Evolutionary conservation across 148 eudicot genomes (phyloP).

Genomic region (Rhododendron griersonianum): DNA sequence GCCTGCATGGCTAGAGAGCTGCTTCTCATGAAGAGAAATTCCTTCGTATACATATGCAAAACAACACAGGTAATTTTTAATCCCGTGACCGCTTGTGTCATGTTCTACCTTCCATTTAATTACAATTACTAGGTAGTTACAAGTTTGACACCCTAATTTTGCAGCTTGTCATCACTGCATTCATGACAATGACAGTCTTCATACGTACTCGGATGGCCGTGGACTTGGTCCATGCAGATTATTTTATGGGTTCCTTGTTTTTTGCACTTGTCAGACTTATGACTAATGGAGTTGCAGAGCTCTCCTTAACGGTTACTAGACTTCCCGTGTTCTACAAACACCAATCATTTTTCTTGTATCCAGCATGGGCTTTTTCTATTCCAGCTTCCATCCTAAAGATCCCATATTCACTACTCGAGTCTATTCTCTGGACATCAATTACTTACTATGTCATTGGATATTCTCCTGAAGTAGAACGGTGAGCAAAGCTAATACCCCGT

Average conservation of each 20-base stretch:
- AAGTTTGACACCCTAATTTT: slow-evolving; percentile 1
- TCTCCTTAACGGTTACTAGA: slow-evolving; percentile 47
- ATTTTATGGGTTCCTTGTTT: slow-evolving; percentile 54
- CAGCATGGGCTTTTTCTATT: slow-evolving; percentile 75
- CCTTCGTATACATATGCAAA: slow-evolving; percentile 64
- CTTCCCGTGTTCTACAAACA: slow-evolving; percentile 77
- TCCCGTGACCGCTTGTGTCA: background rate
- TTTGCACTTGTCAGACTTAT: slow-evolving; percentile 47
- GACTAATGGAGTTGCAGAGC: slow-evolving; percentile 60
- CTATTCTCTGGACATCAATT: slow-evolving; percentile 49
- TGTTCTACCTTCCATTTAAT: background rate
- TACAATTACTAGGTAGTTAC: background rate
- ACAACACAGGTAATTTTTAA: slow-evolving; percentile 44
- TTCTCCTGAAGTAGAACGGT: slow-evolving; percentile 58
- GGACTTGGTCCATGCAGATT: slow-evolving; percentile 32
- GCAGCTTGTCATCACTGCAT: slow-evolving; percentile 49
- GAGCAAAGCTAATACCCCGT: background rate
- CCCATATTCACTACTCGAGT: slow-evolving; percentile 52
- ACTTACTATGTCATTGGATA: slow-evolving; percentile 71
- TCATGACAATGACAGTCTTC: slow-evolving; percentile 62
- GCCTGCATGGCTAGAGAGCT: slow-evolving; percentile 72
- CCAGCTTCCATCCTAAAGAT: slow-evolving; percentile 56
- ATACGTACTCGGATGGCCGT: slow-evolving; percentile 55
- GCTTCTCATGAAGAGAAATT: slow-evolving; percentile 73
- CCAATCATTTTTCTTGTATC: slow-evolving; percentile 53